These are phyloP conservation scores for Boletus rubroflammeus DNA, from an alignment of 768 basidiomycete genomes.

Conservation along the genomic window DNA sequence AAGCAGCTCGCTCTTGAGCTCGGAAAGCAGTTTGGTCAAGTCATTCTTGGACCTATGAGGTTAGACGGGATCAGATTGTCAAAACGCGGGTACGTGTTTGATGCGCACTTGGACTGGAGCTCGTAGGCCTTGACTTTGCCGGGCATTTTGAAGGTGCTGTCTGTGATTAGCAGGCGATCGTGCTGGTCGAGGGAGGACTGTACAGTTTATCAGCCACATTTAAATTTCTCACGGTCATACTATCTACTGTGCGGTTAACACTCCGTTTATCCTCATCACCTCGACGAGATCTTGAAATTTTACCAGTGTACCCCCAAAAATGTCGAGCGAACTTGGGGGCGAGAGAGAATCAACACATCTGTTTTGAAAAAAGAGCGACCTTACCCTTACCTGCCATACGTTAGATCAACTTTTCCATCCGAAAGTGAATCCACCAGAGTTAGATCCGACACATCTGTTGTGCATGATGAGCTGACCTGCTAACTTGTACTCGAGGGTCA, in stretches of 20 bases:
- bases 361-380: not conserved
- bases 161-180: constrained; percentile 33
- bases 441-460: constrained; percentile 79
- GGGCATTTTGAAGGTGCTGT: constrained; percentile 58
- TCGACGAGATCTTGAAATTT: constrained; percentile 53
- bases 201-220: constrained; percentile 43
- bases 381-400: constrained; percentile 39
- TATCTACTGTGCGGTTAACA: not conserved
- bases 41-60: constrained; percentile 86
- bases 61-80: not conserved
- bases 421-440: constrained; percentile 78
- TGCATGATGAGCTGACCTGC: constrained; percentile 2
- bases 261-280: too few relatives aligned
- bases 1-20: constrained; percentile 94
- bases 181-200: constrained; percentile 29
- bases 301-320: constrained; percentile 66
- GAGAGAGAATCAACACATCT: not conserved
- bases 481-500: not conserved
- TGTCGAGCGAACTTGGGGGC: constrained; percentile 53
- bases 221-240: constrained; percentile 35
- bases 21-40: constrained; percentile 87
- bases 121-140: constrained; percentile 95
- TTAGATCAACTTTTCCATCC: constrained; percentile 60
- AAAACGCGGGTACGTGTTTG: not conserved
- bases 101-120: constrained; percentile 86